phyloP scores from a whole-genome alignment of 2,329 filamentous ascomycete species.

The Eutypella sp. region DNA sequence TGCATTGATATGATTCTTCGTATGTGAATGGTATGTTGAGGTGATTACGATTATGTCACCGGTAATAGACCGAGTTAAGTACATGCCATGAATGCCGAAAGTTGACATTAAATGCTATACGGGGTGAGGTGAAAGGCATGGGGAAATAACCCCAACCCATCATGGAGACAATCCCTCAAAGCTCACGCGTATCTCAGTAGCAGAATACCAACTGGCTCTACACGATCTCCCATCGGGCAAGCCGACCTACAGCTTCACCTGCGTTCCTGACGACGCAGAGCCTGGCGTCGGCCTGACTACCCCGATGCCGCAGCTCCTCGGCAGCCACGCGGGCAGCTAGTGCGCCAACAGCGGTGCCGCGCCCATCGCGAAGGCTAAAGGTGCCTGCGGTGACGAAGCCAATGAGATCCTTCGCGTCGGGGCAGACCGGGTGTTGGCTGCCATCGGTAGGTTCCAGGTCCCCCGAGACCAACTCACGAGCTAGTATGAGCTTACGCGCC shows the following conservation, averaged over 20 bases:
- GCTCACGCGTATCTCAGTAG: too few species aligned
- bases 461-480: constrained; percentile 38
- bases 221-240: constrained; percentile 72
- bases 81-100: too few species aligned
- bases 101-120: too few species aligned
- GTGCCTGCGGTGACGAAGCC: constrained; percentile 88
- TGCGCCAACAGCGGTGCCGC: constrained; percentile 69
- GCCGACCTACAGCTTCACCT: constrained; percentile 71
- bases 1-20: too few species aligned
- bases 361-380: constrained; percentile 73
- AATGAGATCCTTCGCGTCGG: constrained; percentile 68
- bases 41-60: too few species aligned
- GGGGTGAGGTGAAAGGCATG: too few species aligned
- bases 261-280: constrained; percentile 78
- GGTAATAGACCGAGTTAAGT: too few species aligned
- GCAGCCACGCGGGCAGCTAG: constrained; percentile 56
- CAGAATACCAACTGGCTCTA: too few species aligned
- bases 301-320: constrained; percentile 25
- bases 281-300: constrained; percentile 36
- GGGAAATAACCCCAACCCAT: too few species aligned
- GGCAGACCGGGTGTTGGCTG: constrained; percentile 66
- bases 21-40: too few species aligned
- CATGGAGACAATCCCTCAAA: too few species aligned
- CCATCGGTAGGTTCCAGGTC: constrained; percentile 32
- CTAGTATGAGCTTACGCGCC: constrained; percentile 39